phyloP scores from a whole-genome alignment of 257 asterid genomes.

The Solanum verrucosum region DNA sequence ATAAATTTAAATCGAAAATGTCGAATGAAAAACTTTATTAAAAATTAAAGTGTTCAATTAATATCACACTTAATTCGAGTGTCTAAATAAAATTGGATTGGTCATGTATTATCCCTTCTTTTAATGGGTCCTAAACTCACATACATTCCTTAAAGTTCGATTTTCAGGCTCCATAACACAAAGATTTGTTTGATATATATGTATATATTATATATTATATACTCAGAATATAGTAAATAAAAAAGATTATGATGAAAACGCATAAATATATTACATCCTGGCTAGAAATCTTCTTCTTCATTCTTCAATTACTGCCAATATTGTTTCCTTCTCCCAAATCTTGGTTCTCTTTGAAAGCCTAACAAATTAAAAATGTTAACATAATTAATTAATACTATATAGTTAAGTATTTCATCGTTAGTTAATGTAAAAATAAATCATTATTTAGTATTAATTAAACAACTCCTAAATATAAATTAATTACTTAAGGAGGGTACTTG shows the following conservation, averaged over 20 bases:
- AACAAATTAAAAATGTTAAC: not conserved
- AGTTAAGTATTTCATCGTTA: not conserved
- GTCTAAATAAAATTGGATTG: too few relatives aligned
- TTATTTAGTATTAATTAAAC: too few relatives aligned
- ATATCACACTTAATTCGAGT: too few relatives aligned
- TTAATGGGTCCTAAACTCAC: too few relatives aligned
- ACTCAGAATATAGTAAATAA: not conserved
- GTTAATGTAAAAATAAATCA: not conserved
- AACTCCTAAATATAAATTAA: not conserved
- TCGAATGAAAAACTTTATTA: too few relatives aligned
- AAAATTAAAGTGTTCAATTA: too few relatives aligned
- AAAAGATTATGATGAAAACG: not conserved
- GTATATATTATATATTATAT: too few relatives aligned
- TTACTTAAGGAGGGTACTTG: slow-evolving; percentile 22
- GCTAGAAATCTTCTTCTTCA: not conserved
- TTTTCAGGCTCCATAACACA: too few relatives aligned
- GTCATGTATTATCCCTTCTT: too few relatives aligned
- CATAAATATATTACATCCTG: not conserved
- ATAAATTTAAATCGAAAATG: too few relatives aligned
- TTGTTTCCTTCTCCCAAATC: slow-evolving; percentile 27
- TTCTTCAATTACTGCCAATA: slow-evolving; percentile 10
- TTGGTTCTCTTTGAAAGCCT: slow-evolving; percentile 7
- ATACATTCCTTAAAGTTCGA: too few relatives aligned
- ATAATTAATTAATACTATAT: not conserved
- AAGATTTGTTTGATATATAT: too few relatives aligned